Evolutionary conservation across 1,284 basidiomycete genomes (phyloP).

Genomic region (Heterobasidion irregulare): DNA sequence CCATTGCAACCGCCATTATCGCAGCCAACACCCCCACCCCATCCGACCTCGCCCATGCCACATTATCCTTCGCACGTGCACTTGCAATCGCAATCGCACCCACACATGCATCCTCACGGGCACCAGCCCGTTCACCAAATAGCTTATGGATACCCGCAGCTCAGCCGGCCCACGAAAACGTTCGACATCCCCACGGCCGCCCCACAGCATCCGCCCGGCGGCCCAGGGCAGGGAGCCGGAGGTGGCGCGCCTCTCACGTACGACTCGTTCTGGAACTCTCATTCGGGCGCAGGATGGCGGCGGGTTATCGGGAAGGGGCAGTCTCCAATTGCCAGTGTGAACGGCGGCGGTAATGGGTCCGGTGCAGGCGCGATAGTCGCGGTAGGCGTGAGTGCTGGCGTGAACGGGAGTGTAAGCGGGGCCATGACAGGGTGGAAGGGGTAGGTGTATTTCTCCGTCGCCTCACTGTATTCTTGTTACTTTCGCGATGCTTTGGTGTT

Average conservation of each 20-base stretch:
- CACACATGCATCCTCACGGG: constrained; percentile 7
- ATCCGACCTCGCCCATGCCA: not conserved
- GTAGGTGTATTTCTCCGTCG: not conserved
- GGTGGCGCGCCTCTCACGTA: constrained; percentile 34
- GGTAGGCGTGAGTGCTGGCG: not conserved
- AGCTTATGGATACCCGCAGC: not conserved
- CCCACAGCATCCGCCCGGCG: not conserved
- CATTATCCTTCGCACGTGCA: not conserved
- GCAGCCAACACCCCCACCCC: not conserved
- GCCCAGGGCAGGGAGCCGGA: not conserved
- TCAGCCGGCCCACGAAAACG: constrained; percentile 5
- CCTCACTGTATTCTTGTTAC: no score
- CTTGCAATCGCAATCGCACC: not conserved
- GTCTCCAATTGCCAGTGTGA: not conserved
- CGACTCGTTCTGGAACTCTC: constrained; percentile 59
- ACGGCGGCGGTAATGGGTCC: not conserved
- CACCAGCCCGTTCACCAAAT: not conserved
- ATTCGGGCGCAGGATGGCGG: constrained; percentile 21
- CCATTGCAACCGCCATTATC: not conserved
- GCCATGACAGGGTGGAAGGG: not conserved
- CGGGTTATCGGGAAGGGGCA: not conserved
- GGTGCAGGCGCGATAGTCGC: no score
- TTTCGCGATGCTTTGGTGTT: no score
- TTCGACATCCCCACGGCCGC: constrained; percentile 13
- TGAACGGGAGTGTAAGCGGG: not conserved